Conservation (phyloP, 2,329 filamentous ascomycete species). For the Pochonia chlamydosporia region DNA sequence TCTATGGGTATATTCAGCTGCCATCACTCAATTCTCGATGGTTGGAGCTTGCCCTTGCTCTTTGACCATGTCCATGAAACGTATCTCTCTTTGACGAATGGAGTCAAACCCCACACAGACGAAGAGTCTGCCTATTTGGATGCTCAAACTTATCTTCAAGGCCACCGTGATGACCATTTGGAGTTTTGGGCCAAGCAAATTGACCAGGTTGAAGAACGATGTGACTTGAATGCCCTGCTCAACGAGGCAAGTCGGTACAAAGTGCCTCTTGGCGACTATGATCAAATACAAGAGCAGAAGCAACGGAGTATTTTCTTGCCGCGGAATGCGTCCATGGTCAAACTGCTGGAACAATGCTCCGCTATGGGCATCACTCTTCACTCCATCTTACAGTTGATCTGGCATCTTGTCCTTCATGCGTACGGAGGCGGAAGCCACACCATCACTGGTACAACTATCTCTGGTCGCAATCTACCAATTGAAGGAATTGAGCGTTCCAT, state of each 20-base stretch:
- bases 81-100: background rate
- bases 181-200: background rate
- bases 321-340: background rate
- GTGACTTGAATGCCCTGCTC: background rate
- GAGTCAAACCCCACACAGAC: background rate
- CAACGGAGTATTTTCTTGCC: background rate
- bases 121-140: background rate
- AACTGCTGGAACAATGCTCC: background rate
- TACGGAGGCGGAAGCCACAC: constrained; percentile 3
- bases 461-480: constrained; percentile 1
- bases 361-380: background rate
- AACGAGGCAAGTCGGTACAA: constrained; percentile 4
- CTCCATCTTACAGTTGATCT: constrained; percentile 1
- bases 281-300: background rate
- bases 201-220: background rate
- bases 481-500: constrained; percentile 1
- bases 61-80: constrained; percentile 1
- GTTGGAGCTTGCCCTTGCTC: constrained; percentile 2
- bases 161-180: background rate
- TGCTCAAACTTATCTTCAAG: background rate
- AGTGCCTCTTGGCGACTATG: constrained; percentile 1
- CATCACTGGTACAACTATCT: constrained; percentile 1
- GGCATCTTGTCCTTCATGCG: constrained; percentile 3
- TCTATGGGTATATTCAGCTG: constrained; percentile 1
- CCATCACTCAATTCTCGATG: constrained; percentile 2